Conservation (phyloP, 116 monocot species). For the Cymodocea nodosa region DNA sequence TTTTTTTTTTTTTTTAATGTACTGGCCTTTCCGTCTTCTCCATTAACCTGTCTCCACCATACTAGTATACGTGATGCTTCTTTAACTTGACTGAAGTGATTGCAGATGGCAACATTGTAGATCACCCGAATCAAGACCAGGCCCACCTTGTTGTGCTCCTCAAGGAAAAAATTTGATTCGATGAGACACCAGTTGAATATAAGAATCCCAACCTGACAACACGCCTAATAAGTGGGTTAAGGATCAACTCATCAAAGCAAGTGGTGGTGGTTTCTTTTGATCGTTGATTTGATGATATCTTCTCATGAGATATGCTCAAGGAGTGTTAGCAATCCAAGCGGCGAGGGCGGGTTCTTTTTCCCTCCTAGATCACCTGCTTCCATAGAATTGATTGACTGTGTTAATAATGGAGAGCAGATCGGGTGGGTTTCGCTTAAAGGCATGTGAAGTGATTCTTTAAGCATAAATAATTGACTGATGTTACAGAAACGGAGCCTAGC, state of each 20-base stretch:
- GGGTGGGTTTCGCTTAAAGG: constrained; percentile 52
- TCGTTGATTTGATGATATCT: constrained; percentile 2
- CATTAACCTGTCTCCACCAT: constrained; percentile 2
- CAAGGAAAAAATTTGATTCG: constrained; percentile 12
- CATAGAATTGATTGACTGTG: constrained; percentile 16
- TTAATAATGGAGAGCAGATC: constrained; percentile 11
- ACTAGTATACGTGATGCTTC: constrained; percentile 2
- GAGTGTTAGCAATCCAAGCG: constrained; percentile 2
- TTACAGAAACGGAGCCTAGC: constrained; percentile 19
- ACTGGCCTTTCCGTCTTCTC: not conserved
- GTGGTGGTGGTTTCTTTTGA: not conserved
- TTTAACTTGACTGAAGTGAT: constrained; percentile 6
- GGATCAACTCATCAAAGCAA: not conserved
- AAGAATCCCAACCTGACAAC: constrained; percentile 1
- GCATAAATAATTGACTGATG: constrained; percentile 10
- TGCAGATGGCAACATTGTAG: constrained; percentile 11
- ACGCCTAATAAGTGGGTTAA: not conserved
- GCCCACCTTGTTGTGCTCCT: constrained; percentile 22
- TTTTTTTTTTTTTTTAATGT: not conserved
- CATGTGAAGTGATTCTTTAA: constrained; percentile 42
- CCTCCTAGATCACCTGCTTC: constrained; percentile 19
- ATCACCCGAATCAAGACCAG: constrained; percentile 13
- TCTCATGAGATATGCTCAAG: not conserved
- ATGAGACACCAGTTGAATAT: constrained; percentile 12
- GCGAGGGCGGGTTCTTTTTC: not conserved